These are phyloP conservation scores for Citrus reticulata DNA, from an alignment of 345 rosid genomes.

Conservation along the genomic window DNA sequence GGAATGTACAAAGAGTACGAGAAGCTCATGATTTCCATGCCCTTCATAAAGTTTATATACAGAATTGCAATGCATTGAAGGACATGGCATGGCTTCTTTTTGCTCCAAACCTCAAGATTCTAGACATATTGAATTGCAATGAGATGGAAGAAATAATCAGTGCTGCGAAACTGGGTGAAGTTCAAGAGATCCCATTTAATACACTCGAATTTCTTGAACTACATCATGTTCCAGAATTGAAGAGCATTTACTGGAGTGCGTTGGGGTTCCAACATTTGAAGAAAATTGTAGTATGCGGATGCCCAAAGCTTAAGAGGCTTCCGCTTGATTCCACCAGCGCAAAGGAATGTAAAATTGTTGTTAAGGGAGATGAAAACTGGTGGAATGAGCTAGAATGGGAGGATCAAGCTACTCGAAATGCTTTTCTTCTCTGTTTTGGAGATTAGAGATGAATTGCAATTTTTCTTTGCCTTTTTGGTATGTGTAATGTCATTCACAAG, in stretches of 20 bases:
- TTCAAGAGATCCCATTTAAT: conserved; percentile 6
- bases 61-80: not conserved
- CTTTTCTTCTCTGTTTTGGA: not conserved
- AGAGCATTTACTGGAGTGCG: conserved; percentile 13
- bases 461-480: no score
- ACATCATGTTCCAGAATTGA: not conserved
- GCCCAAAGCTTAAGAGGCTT: conserved; percentile 23
- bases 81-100: conserved; percentile 22
- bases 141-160: conserved; percentile 21
- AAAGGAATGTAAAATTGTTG: conserved; percentile 4
- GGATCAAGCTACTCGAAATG: not conserved
- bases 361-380: conserved; percentile 1
- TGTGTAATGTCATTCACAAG: no score
- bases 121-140: not conserved
- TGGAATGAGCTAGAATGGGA: not conserved
- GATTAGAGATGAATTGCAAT: no score
- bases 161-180: not conserved
- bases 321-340: conserved; percentile 20
- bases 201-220: conserved; percentile 9
- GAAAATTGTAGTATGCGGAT: not conserved
- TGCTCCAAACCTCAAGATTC: conserved; percentile 11
- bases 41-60: not conserved
- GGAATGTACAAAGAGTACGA: not conserved
- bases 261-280: conserved; percentile 10
- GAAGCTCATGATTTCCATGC: not conserved